Evolutionary conservation across 1,139 yeast species (phyloP).

Genomic region (Zygosaccharomyces pseudobailii): DNA sequence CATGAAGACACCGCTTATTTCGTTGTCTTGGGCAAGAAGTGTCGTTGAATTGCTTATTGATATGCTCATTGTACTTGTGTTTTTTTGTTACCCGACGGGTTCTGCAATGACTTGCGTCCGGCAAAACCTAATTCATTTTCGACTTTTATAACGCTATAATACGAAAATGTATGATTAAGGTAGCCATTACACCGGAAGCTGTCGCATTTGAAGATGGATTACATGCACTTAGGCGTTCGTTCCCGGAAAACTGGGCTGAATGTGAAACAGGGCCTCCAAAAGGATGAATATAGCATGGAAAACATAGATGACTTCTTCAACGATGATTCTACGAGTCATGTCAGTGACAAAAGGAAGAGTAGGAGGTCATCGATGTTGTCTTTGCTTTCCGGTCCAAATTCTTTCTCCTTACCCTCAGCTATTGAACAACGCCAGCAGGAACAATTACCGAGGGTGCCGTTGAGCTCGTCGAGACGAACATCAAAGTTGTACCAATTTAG

Average conservation of each 20-base stretch:
- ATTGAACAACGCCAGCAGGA: background rate
- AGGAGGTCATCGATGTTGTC: slow-evolving; percentile 25
- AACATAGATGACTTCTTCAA: slow-evolving; percentile 72
- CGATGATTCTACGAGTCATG: slow-evolving; percentile 36
- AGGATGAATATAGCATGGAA: slow-evolving; percentile 73
- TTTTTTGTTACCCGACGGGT: slow-evolving; percentile 1
- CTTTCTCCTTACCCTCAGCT: background rate
- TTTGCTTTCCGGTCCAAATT: slow-evolving; percentile 1
- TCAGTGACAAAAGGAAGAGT: slow-evolving; percentile 14
- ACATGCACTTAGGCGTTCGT: slow-evolving; percentile 48
- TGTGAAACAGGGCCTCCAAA: slow-evolving; percentile 46
- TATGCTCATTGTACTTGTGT: background rate
- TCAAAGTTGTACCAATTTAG: background rate
- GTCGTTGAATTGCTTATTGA: background rate
- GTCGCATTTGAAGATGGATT: slow-evolving; percentile 36
- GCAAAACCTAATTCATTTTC: background rate
- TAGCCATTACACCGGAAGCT: background rate
- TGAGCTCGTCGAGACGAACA: background rate
- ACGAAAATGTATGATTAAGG: background rate
- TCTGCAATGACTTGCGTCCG: background rate
- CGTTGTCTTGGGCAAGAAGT: slow-evolving; percentile 39
- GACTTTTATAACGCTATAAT: background rate
- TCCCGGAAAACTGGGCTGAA: slow-evolving; percentile 59
- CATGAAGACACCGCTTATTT: slow-evolving; percentile 46
- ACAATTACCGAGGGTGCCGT: background rate